Base-by-base conservation (phyloP, 352 stramenopile species). In the Pythium insidiosum region DNA sequence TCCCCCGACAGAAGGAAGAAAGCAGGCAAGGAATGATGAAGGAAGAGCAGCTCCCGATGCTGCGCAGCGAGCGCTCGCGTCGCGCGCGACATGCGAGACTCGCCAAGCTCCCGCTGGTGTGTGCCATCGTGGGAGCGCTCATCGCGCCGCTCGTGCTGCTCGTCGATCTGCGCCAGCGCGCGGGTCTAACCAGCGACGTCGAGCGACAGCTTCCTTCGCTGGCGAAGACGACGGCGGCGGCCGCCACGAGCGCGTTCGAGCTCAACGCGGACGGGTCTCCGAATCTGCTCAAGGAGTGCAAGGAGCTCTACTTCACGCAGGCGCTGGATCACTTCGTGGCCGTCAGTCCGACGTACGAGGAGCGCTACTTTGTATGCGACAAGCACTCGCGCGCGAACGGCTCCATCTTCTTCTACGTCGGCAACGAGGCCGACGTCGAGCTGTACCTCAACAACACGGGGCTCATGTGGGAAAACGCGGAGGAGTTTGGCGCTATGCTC, bases 381-480 rank as follows among this genome's bases (percentile, higher is more conserved):
- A 68, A 85, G 38, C 62, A 77, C 50, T 81, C 60, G 53, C 63
- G 51, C 40, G 63, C 69, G 22, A 61, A 83, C 35, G 73, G 79
- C 15, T 67, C 74, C 23, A 92, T 97, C 50, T 94, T 97, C 52
- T 96, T 97, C 60, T 97, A 97, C 58, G 84, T 86, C 1, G 95
- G 95, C 38, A 98, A 98, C 56, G 95, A 98, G 60, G 91, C 87
- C 6, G 73, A 97, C 34, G 81, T 98, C 5, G 81, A 95, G 50
- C 66, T 97, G 34, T 98, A 98, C 61, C 65, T 98, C 18, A 97
- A 97, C 58, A 80, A 96, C 56, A 97, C 94, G 11, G 91, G 91
- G 23, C 71, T 98, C 37, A 98, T 98, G 87, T 98, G 90, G 88
- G 90, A 97, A 56, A 92, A 96, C 48, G 95, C 94, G 13, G 63